These are phyloP conservation scores for Corymbia citriodora DNA, from an alignment of 441 rosid genomes.

Conservation along the genomic window DNA sequence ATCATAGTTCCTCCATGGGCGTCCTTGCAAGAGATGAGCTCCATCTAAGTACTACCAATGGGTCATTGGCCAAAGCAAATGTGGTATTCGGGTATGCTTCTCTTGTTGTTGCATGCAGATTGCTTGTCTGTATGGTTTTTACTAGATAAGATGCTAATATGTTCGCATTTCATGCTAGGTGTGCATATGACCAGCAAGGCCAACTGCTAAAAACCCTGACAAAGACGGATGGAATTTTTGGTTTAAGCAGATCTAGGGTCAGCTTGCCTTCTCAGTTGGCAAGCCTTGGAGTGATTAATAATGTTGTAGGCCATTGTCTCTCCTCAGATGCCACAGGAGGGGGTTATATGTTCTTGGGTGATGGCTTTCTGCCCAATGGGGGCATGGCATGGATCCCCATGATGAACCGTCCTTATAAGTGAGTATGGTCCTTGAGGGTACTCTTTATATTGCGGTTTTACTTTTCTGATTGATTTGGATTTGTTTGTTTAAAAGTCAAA, in stretches of 20 bases:
- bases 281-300: slow-evolving; percentile 65
- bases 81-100: slow-evolving; percentile 64
- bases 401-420: slow-evolving; percentile 51
- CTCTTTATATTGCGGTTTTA: neutral
- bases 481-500: neutral
- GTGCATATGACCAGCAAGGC: slow-evolving; percentile 97
- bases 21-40: slow-evolving; percentile 83
- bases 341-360: slow-evolving; percentile 92
- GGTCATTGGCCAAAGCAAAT: slow-evolving; percentile 48
- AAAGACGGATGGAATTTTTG: slow-evolving; percentile 87
- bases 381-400: slow-evolving; percentile 87
- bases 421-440: slow-evolving; percentile 16
- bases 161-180: slow-evolving; percentile 33
- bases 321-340: slow-evolving; percentile 40
- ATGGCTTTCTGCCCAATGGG: slow-evolving; percentile 64
- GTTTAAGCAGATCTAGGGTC: slow-evolving; percentile 75
- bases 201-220: slow-evolving; percentile 55
- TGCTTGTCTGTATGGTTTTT: neutral
- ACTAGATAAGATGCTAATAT: slow-evolving; percentile 1
- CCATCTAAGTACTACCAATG: slow-evolving; percentile 55
- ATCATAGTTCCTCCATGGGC: slow-evolving; percentile 87
- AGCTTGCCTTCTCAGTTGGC: slow-evolving; percentile 96
- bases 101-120: neutral
- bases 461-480: neutral
- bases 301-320: slow-evolving; percentile 89